Evolutionary conservation across 805 yeast genomes (phyloP).

Genomic region (Nakazawaea ernobii): DNA sequence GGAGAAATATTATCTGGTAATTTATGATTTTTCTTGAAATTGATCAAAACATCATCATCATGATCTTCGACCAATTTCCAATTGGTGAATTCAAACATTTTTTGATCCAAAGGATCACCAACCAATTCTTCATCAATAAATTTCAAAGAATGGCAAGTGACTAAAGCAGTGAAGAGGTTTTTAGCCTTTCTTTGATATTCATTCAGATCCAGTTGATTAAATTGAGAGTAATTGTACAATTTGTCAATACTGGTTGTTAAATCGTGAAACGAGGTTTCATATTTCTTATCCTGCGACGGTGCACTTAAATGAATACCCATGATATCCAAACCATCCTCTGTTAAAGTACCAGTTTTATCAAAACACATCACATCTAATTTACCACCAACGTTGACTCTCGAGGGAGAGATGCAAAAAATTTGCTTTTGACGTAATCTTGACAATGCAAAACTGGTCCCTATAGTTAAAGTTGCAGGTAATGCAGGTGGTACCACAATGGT

Average conservation of each 20-base stretch:
- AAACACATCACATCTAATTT: constrained; percentile 86
- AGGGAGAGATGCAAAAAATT: constrained; percentile 90
- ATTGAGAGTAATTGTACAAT: constrained; percentile 32
- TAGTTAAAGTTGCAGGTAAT: constrained; percentile 92
- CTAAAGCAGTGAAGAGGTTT: constrained; percentile 39
- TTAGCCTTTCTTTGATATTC: constrained; percentile 22
- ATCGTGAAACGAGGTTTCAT: constrained; percentile 21
- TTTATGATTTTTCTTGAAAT: constrained; percentile 20
- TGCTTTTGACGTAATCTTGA: constrained; percentile 60
- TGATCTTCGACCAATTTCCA: constrained; percentile 75
- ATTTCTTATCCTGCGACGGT: constrained; percentile 22
- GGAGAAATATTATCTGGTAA: constrained; percentile 39
- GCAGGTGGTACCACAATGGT: constrained; percentile 99
- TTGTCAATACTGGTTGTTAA: constrained; percentile 32
- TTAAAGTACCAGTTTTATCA: constrained; percentile 95
- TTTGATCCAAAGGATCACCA: constrained; percentile 92
- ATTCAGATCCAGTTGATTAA: constrained; percentile 18
- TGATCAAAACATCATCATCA: constrained; percentile 24
- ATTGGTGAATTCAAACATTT: constrained; percentile 86
- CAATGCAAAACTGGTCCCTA: constrained; percentile 92
- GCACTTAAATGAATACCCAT: constrained; percentile 43
- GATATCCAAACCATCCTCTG: constrained; percentile 94
- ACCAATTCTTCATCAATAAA: constrained; percentile 70
- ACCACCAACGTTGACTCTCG: constrained; percentile 94
- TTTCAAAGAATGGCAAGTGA: constrained; percentile 85